Conservation (phyloP, 208 protist genomes). For the Trypanosoma mega region DNA sequence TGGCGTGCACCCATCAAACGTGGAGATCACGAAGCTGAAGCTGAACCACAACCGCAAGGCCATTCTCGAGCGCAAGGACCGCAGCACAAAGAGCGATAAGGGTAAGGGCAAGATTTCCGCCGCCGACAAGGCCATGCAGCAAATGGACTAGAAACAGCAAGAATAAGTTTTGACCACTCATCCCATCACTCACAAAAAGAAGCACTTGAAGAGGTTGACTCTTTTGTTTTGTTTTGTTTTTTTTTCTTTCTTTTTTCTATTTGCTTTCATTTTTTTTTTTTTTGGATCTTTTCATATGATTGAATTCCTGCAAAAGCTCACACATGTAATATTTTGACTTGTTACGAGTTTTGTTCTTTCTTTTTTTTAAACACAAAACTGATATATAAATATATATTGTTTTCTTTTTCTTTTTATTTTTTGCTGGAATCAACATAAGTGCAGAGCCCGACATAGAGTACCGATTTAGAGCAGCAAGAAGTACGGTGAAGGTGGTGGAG, state of each 20-base stretch:
- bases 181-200: slow-evolving; percentile 5
- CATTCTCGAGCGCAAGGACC: slow-evolving; percentile 95
- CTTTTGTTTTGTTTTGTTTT: slow-evolving; percentile 25
- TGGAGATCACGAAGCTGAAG: slow-evolving; percentile 99
- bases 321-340: no score
- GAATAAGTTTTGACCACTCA: neutral
- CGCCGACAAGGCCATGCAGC: slow-evolving; percentile 91
- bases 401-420: slow-evolving; percentile 4
- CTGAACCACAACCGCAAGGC: slow-evolving; percentile 98
- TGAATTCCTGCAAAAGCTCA: no score
- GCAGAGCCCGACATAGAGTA: neutral
- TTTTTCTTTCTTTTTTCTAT: slow-evolving; percentile 18
- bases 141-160: slow-evolving; percentile 80
- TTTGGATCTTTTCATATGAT: no score
- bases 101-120: slow-evolving; percentile 90
- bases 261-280: slow-evolving; percentile 6
- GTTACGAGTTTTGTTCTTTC: slow-evolving; percentile 3
- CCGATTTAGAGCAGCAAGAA: slow-evolving; percentile 15
- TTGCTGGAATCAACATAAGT: neutral
- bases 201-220: slow-evolving; percentile 15
- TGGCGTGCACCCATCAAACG: slow-evolving; percentile 98
- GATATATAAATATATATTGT: neutral
- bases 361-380: slow-evolving; percentile 6
- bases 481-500: no score
- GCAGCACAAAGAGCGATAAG: slow-evolving; percentile 89